Evolutionary conservation across 768 basidiomycete species (phyloP).

Genomic region (Suillus plorans): DNA sequence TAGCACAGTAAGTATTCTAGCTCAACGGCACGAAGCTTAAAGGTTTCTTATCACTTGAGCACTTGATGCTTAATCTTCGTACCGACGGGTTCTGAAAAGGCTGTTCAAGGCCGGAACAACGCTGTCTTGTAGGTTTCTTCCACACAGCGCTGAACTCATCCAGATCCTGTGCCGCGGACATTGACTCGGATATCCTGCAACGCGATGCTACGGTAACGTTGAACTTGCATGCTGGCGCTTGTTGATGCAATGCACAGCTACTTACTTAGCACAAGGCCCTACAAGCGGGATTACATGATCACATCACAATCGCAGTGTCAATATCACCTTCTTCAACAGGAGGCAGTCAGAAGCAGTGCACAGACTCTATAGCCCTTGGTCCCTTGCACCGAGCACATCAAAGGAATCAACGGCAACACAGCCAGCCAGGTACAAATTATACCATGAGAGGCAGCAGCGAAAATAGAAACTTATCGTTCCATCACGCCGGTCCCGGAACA

Average conservation of each 20-base stretch:
- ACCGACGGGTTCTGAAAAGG: neutral
- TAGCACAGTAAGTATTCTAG: neutral
- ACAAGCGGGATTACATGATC: neutral
- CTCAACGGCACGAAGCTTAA: neutral
- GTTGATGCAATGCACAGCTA: neutral
- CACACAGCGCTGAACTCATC: neutral
- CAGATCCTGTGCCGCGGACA: neutral
- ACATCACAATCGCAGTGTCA: neutral
- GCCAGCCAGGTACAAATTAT: neutral
- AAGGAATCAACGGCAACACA: neutral
- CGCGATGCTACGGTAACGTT: neutral
- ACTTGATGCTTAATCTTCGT: neutral
- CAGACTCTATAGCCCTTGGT: neutral
- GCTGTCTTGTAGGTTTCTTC: neutral
- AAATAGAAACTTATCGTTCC: neutral
- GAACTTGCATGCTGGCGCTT: neutral
- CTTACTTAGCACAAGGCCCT: neutral
- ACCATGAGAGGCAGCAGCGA: neutral
- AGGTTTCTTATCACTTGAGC: neutral
- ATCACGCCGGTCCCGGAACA: slow-evolving; percentile 1
- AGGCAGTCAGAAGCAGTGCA: neutral
- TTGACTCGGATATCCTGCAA: neutral
- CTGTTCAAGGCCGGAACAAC: neutral
- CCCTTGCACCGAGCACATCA: neutral
- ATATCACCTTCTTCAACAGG: neutral